A percentile compares a stretch with the other conserved stretches of the same genome.
phyloP scores from a whole-genome alignment of 2,329 filamentous ascomycete genomes.

The Trichophyton mentagrophytes region DNA sequence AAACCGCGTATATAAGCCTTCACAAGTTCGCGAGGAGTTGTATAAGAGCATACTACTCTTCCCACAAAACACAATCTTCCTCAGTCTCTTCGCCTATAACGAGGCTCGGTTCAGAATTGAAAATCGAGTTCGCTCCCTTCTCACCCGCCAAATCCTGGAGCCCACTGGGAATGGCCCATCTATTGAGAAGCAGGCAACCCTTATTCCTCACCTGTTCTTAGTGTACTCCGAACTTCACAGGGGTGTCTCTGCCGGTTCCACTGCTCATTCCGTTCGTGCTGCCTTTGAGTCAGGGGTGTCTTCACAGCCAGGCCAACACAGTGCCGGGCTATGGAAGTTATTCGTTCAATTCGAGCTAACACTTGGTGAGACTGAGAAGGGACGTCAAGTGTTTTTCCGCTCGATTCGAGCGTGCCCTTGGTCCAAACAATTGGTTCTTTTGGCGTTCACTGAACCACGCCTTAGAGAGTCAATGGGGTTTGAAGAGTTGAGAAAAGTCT shows the following conservation, averaged over 20 bases:
- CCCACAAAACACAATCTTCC: conserved; percentile 63
- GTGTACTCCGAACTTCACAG: conserved; percentile 43
- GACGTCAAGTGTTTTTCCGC: conserved; percentile 43
- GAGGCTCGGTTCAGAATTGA: conserved; percentile 59
- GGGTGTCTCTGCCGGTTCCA: conserved; percentile 32
- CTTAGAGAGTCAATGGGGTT: conserved; percentile 28
- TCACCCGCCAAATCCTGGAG: conserved; percentile 34
- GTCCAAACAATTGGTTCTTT: conserved; percentile 48
- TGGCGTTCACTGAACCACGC: conserved; percentile 39
- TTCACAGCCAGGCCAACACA: conserved; percentile 21
- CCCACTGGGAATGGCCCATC: conserved; percentile 13
- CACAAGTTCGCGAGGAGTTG: conserved; percentile 51
- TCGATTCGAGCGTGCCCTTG: conserved; percentile 49
- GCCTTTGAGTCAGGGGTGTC: conserved; percentile 43
- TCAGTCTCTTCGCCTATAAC: conserved; percentile 60
- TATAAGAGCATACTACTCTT: conserved; percentile 49
- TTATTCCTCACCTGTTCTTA: conserved; percentile 39
- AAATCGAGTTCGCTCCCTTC: conserved; percentile 59
- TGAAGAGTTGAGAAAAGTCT: conserved; percentile 41
- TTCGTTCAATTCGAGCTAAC: conserved; percentile 40
- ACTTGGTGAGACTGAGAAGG: conserved; percentile 25
- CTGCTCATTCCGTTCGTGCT: conserved; percentile 41
- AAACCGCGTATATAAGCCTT: conserved; percentile 54
- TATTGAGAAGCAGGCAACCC: conserved; percentile 12
- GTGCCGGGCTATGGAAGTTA: conserved; percentile 39